A percentile compares a stretch with the other conserved stretches of the same genome.
Conservation (phyloP, 1,284 basidiomycete genomes). For the Microstroma glucosiphilum region DNA sequence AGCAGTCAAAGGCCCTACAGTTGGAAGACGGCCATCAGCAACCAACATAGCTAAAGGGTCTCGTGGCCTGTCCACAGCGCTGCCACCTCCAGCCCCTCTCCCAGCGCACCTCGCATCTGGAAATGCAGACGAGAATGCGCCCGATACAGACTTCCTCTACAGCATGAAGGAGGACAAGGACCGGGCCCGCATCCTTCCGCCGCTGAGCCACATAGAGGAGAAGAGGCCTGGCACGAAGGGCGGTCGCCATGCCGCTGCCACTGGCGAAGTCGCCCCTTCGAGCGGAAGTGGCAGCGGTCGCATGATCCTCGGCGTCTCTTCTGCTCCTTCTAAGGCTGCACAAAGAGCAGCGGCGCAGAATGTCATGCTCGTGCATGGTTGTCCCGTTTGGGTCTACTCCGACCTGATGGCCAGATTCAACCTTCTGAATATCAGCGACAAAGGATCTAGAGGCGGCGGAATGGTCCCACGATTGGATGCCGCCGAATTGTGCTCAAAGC, state of each 20-base stretch:
- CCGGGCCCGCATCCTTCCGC: not conserved
- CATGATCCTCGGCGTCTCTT: not conserved
- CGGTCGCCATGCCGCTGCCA: not conserved
- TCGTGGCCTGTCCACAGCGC: too few relatives aligned
- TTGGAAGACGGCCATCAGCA: too few relatives aligned
- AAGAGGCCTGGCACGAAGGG: not conserved
- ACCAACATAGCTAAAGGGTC: too few relatives aligned
- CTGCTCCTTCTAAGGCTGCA: not conserved
- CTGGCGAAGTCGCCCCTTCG: not conserved
- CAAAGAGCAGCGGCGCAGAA: not conserved
- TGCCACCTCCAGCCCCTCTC: too few relatives aligned
- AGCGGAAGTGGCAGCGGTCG: not conserved
- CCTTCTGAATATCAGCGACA: not conserved
- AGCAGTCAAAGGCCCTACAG: too few relatives aligned
- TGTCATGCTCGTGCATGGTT: constrained; percentile 2
- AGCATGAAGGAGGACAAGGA: constrained; percentile 3
- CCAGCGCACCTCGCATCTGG: not conserved
- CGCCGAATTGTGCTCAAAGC: not conserved
- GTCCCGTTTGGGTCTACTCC: constrained; percentile 7
- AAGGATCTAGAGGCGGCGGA: not conserved
- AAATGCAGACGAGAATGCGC: not conserved
- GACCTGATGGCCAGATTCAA: constrained; percentile 5
- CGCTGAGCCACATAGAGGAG: not conserved
- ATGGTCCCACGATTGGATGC: not conserved
- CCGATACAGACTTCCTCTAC: constrained; percentile 3